phyloP scores from a whole-genome alignment of 305 asterid species.

The Solanum hybrid region DNA sequence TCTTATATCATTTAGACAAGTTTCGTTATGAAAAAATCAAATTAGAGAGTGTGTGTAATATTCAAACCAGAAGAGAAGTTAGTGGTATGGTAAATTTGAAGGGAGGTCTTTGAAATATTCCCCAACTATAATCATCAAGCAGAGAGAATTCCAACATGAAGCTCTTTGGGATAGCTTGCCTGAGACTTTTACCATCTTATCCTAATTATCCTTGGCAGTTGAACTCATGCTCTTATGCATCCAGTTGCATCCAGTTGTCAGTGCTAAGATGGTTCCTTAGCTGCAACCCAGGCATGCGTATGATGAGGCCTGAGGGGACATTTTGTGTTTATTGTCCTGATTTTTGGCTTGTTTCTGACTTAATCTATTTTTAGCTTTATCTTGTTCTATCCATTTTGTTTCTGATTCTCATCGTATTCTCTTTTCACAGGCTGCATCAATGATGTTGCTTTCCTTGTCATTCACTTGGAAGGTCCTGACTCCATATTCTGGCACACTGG shows the following conservation, averaged over 20 bases:
- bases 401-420: background rate
- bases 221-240: background rate
- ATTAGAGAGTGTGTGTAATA: background rate
- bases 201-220: background rate
- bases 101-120: background rate
- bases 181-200: background rate
- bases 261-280: background rate
- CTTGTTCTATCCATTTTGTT: background rate
- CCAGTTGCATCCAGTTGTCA: background rate
- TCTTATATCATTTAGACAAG: background rate
- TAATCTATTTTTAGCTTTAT: slow-evolving; percentile 3
- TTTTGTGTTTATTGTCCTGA: background rate
- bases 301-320: background rate
- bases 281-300: background rate
- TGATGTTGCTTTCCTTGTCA: slow-evolving; percentile 74
- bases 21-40: background rate
- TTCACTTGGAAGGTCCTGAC: slow-evolving; percentile 77
- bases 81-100: background rate
- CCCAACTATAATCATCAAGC: background rate
- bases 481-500: slow-evolving; percentile 76
- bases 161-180: background rate
- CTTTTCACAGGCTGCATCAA: slow-evolving; percentile 66
- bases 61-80: background rate
- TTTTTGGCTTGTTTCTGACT: background rate
- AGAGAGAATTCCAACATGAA: background rate